phyloP scores from a whole-genome alignment of 495 filamentous ascomycete species.

The Neurospora sp. region DNA sequence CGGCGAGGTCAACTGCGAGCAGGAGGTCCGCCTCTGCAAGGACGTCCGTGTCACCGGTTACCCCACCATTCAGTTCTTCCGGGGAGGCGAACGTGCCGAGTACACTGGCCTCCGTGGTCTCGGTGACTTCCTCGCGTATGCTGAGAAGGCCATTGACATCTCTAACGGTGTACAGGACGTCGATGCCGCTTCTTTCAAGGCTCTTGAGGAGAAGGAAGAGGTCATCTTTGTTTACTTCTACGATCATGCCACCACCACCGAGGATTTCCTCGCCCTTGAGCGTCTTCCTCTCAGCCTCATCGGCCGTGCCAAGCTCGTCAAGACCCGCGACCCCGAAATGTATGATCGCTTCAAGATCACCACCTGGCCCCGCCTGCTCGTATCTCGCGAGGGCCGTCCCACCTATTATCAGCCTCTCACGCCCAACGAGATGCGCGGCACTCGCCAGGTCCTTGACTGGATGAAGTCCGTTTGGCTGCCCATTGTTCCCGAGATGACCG shows the following conservation, averaged over 20 bases:
- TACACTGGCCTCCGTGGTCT: conserved; percentile 89
- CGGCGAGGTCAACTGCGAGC: conserved; percentile 93
- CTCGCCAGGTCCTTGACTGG: conserved; percentile 70
- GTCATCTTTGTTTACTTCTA: conserved; percentile 97
- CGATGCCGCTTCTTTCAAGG: conserved; percentile 62
- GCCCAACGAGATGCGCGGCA: conserved; percentile 84
- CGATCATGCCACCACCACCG: conserved; percentile 81
- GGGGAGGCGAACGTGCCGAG: conserved; percentile 80
- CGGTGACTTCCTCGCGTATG: conserved; percentile 78
- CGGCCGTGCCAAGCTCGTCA: conserved; percentile 84
- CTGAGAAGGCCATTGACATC: conserved; percentile 74
- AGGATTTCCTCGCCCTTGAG: conserved; percentile 86
- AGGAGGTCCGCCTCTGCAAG: conserved; percentile 75
- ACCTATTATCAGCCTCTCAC: conserved; percentile 78
- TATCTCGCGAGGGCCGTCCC: conserved; percentile 77
- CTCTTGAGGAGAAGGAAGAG: conserved; percentile 83
- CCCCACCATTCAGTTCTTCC: conserved; percentile 89
- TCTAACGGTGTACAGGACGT: conserved; percentile 71
- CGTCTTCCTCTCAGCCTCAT: conserved; percentile 76
- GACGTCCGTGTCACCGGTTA: conserved; percentile 69
- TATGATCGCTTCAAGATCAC: conserved; percentile 82
- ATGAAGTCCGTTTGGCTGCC: conserved; percentile 95
- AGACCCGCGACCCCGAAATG: conserved; percentile 64
- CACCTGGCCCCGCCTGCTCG: conserved; percentile 85
- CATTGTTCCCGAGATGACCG: conserved; percentile 92